These are phyloP conservation scores for Bothriochloa decipiens DNA, from an alignment of 176 grass and related monocot species.

Conservation along the genomic window DNA sequence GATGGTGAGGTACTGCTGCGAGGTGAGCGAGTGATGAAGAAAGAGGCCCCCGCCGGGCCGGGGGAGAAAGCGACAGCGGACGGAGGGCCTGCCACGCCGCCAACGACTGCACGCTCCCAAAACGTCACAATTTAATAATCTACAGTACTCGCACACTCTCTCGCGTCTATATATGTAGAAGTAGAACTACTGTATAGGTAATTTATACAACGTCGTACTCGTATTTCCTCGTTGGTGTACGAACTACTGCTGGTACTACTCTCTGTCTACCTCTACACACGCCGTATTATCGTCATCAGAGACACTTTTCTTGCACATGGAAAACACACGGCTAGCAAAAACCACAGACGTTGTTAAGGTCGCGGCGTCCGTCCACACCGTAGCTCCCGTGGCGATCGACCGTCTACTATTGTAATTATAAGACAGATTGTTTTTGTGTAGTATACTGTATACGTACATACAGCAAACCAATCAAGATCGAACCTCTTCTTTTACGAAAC, in stretches of 20 bases:
- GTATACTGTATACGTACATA: too few relatives aligned
- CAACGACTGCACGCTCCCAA: constrained; percentile 67
- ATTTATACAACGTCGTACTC: not conserved
- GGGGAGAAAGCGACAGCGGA: constrained; percentile 36
- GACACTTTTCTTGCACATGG: not conserved
- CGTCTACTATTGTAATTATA: too few relatives aligned
- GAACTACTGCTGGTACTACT: not conserved
- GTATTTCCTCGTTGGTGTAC: constrained; percentile 9
- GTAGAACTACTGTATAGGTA: too few relatives aligned
- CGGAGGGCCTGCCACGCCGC: constrained; percentile 82
- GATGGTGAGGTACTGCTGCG: not conserved
- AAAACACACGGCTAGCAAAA: not conserved
- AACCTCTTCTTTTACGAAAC: too few relatives aligned
- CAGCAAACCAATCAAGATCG: too few relatives aligned
- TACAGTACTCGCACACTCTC: not conserved
- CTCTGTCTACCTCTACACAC: too few relatives aligned
- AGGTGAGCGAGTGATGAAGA: constrained; percentile 26
- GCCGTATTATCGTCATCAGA: too few relatives aligned
- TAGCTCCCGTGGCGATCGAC: too few relatives aligned
- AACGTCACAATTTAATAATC: constrained; percentile 49
- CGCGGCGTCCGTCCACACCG: not conserved
- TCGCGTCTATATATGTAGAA: not conserved
- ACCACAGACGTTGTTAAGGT: not conserved
- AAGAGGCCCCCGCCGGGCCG: not conserved
- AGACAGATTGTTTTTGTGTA: too few relatives aligned